A percentile compares a stretch with the other conserved stretches of the same genome.
Evolutionary conservation across 208 protist genomes (phyloP).

Genomic region (Acanthamoeba royreba): DNA sequence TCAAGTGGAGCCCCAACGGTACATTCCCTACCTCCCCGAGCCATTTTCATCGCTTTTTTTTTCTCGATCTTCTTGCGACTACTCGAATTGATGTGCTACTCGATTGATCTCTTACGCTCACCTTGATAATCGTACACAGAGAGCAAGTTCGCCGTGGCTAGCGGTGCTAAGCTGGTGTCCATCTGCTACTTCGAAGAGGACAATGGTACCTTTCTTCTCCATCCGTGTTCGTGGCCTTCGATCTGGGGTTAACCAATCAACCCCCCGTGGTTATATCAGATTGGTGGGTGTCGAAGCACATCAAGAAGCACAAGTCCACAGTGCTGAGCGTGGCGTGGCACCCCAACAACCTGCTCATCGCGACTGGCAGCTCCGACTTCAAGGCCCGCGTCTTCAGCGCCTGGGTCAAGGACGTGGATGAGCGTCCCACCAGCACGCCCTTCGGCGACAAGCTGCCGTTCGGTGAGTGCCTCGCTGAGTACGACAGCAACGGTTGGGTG

Average conservation of each 20-base stretch:
- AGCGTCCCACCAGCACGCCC: slow-evolving; percentile 35
- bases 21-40: not conserved
- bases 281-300: slow-evolving; percentile 90
- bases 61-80: too few relatives aligned
- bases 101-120: not conserved
- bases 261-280: slow-evolving; percentile 54
- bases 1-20: slow-evolving; percentile 80
- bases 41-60: too few relatives aligned
- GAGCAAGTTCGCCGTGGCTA: slow-evolving; percentile 90
- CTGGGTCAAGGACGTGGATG: slow-evolving; percentile 80
- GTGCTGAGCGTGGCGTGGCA: slow-evolving; percentile 85
- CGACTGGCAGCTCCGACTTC: slow-evolving; percentile 83
- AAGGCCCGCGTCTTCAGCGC: slow-evolving; percentile 81
- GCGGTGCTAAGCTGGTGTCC: slow-evolving; percentile 80
- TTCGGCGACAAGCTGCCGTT: slow-evolving; percentile 73
- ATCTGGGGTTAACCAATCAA: too few relatives aligned
- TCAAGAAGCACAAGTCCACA: slow-evolving; percentile 83
- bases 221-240: not conserved
- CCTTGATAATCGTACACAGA: slow-evolving; percentile 52
- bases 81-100: too few relatives aligned
- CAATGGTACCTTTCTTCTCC: slow-evolving; percentile 57
- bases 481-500: slow-evolving; percentile 79
- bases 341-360: slow-evolving; percentile 82
- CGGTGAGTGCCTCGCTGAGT: slow-evolving; percentile 63
- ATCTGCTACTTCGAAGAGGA: slow-evolving; percentile 91